These are phyloP conservation scores for Russula sp. DNA, from an alignment of 768 basidiomycete species.

Conservation along the genomic window DNA sequence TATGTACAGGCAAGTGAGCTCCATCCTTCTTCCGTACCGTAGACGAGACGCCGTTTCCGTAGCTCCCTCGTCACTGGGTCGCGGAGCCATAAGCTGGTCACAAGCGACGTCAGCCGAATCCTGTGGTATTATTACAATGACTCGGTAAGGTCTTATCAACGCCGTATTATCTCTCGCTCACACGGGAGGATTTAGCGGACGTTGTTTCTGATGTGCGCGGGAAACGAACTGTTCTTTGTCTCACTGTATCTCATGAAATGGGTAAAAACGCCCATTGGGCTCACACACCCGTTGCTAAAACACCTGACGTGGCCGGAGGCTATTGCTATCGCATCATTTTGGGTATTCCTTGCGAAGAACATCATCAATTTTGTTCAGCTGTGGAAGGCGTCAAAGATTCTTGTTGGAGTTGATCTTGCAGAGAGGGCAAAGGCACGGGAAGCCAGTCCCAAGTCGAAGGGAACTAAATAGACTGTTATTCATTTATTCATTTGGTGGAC, in stretches of 20 bases:
- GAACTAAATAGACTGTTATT: slow-evolving; percentile 8
- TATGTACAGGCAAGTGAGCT: slow-evolving; percentile 83
- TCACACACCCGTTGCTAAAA: slow-evolving; percentile 29
- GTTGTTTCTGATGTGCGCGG: slow-evolving; percentile 88
- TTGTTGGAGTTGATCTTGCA: slow-evolving; percentile 89
- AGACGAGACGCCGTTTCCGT: slow-evolving; percentile 14
- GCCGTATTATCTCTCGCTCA: not conserved
- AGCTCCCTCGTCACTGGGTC: slow-evolving; percentile 96
- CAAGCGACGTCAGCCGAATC: slow-evolving; percentile 87
- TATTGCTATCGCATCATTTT: slow-evolving; percentile 55
- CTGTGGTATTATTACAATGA: slow-evolving; percentile 93
- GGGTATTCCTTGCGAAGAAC: slow-evolving; percentile 78
- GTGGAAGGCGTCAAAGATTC: slow-evolving; percentile 95
- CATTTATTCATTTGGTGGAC: not conserved
- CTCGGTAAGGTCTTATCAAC: slow-evolving; percentile 47
- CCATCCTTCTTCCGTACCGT: not conserved
- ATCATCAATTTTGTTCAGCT: slow-evolving; percentile 93
- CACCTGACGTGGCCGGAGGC: slow-evolving; percentile 70
- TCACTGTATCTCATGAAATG: slow-evolving; percentile 90
- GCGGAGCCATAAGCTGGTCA: slow-evolving; percentile 87
- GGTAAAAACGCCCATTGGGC: slow-evolving; percentile 58
- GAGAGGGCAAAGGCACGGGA: slow-evolving; percentile 67
- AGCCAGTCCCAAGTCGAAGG: slow-evolving; percentile 28
- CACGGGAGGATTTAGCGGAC: slow-evolving; percentile 48
- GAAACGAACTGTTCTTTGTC: slow-evolving; percentile 95